phyloP scores from a whole-genome alignment of 2,329 filamentous ascomycete species.

The Magnaporthiopsis incrustans region DNA sequence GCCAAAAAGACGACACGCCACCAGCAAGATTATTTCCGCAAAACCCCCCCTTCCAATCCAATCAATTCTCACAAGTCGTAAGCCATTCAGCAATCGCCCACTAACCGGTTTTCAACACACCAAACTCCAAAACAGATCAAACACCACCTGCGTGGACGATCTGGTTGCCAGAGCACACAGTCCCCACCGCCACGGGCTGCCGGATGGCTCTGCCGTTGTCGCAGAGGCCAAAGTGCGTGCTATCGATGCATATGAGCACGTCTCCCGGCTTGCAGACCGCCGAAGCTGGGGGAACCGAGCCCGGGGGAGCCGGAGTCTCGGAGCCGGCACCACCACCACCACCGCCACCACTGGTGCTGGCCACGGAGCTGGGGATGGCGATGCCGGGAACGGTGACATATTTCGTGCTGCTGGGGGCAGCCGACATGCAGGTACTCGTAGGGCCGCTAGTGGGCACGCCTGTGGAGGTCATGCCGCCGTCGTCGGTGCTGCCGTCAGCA shows the following conservation, averaged over 20 bases:
- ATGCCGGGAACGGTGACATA: constrained; percentile 2
- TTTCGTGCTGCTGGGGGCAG: background rate
- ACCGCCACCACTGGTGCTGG: too few relatives aligned
- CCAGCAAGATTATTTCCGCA: too few relatives aligned
- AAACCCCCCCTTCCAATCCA: too few relatives aligned
- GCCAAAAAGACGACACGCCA: too few relatives aligned
- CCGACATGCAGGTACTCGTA: background rate
- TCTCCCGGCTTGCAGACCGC: constrained; percentile 14
- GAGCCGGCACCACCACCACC: background rate
- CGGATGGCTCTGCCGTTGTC: constrained; percentile 12
- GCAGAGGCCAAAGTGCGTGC: constrained; percentile 14
- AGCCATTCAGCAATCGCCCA: too few relatives aligned
- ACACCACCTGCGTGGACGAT: background rate
- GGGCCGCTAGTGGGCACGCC: too few relatives aligned
- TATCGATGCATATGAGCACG: constrained; percentile 14
- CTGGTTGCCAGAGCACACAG: constrained; percentile 11
- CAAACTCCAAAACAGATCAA: too few relatives aligned
- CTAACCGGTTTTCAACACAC: too few relatives aligned
- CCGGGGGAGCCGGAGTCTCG: background rate
- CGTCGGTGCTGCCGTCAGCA: background rate
- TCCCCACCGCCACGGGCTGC: constrained; percentile 15
- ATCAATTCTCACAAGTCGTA: too few relatives aligned
- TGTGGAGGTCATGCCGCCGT: background rate
- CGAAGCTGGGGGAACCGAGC: background rate
- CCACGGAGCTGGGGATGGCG: too few relatives aligned